Base-by-base conservation (phyloP, 1,284 basidiomycete genomes). In the Wallemia ichthyophaga region DNA sequence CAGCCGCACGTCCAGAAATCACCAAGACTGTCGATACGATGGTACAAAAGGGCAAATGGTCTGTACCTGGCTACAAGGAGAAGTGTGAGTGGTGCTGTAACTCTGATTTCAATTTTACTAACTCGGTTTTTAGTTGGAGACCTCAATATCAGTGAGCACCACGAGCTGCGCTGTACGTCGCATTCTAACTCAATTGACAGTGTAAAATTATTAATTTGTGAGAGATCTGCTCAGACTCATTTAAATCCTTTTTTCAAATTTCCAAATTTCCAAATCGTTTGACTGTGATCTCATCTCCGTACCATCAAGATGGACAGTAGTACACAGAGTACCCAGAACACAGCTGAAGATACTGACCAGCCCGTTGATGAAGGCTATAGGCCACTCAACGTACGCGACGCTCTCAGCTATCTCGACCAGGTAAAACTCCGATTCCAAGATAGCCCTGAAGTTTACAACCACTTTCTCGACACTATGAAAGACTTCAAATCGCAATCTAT, bases 11-110 rank as follows among this genome's bases (percentile, higher is more conserved):
- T 71, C 94, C 94, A 57, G 86, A 89, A 72, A 83, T 98, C 69
- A 73, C 77, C 59, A 81, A 94, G 73, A 81, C 86, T 57, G 86
- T 95, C 65, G 88, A 96, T 75, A 89, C 80, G 66, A 96, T 96
- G 89, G 72, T 96, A 67, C 83, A 85, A 79, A 94, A 98, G 76
- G 94, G 94, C 72, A 96, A 96, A 76, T 98, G 88, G 84, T 85
- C 83, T 68, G 87, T 94, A 61, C 88, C 89, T 66, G 86, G 86
- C 57, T 58, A 56, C 55, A 56, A 56, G 55, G 55, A 56, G 55
- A 56, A 56, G 55, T 56, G 53, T 55, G n/a, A 21, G 53, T 55
- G 7, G 7, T 23, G n/a, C 53, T 13, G 7, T 7, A 5, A 5
- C 21, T 55, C n/a, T 55, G 9, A 23, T 9, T 21, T 7, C 21